Conservation (phyloP, 108 stramenopile genomes). For the Cyclotella choctawhatcheeana region DNA sequence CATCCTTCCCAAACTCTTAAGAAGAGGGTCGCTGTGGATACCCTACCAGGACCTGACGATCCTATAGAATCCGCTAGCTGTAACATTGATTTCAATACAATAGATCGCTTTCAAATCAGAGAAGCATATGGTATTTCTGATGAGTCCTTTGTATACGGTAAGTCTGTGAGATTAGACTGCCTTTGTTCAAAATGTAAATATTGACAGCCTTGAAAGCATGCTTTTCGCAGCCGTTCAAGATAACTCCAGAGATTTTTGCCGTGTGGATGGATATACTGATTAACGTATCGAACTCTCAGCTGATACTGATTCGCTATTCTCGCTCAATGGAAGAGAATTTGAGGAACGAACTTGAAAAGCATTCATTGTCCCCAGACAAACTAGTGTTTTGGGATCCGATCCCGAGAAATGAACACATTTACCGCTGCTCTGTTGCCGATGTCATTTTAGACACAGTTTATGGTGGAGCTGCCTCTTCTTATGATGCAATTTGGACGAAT, state of each 20-base stretch:
- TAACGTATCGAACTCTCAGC: slow-evolving; percentile 1
- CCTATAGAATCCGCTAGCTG: neutral
- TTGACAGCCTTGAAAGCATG: too few relatives aligned
- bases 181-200: too few relatives aligned
- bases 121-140: neutral
- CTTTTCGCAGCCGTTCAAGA: slow-evolving; percentile 5
- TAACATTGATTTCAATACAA: neutral
- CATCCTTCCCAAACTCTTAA: too few relatives aligned
- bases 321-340: slow-evolving; percentile 3
- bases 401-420: slow-evolving; percentile 3
- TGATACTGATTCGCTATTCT: slow-evolving; percentile 7
- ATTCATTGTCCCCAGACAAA: neutral
- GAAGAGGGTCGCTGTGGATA: too few relatives aligned
- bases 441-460: slow-evolving; percentile 3
- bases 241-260: slow-evolving; percentile 9
- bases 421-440: neutral
- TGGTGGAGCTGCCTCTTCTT: slow-evolving; percentile 1
- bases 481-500: slow-evolving; percentile 7
- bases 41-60: neutral
- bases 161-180: too few relatives aligned
- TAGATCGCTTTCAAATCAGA: slow-evolving; percentile 1
- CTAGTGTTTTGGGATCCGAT: slow-evolving; percentile 3
- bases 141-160: slow-evolving; percentile 15
- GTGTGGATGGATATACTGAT: slow-evolving; percentile 7
- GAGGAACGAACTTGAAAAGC: neutral